Evolutionary conservation across 352 stramenopile species (phyloP).

Genomic region (Phytopythium chamaehyphon): DNA sequence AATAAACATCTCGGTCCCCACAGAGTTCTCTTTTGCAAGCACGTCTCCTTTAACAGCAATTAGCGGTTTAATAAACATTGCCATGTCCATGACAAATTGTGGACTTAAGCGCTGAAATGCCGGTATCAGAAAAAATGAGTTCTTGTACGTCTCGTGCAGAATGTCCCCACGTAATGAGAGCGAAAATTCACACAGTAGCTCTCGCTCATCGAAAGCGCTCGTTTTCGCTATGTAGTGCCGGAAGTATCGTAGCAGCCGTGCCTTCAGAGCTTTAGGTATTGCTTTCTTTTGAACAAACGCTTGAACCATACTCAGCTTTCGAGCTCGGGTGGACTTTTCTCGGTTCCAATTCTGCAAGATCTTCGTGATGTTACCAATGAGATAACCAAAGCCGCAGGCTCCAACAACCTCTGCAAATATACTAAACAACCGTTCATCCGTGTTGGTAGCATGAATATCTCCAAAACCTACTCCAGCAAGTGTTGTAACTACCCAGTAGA

Average conservation of each 20-base stretch:
- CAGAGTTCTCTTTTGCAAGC: constrained; percentile 50
- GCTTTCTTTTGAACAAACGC: constrained; percentile 61
- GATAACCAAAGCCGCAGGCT: constrained; percentile 68
- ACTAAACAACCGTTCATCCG: constrained; percentile 57
- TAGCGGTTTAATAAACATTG: constrained; percentile 81
- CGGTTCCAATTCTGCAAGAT: constrained; percentile 79
- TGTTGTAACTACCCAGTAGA: constrained; percentile 85
- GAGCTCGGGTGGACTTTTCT: constrained; percentile 42
- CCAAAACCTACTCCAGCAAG: constrained; percentile 81
- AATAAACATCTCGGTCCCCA: constrained; percentile 83
- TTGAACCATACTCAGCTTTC: constrained; percentile 62
- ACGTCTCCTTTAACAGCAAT: constrained; percentile 67
- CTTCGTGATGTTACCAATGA: constrained; percentile 84
- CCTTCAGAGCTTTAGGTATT: constrained; percentile 46
- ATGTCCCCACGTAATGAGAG: constrained; percentile 72
- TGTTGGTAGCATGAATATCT: constrained; percentile 74
- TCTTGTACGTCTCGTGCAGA: constrained; percentile 69
- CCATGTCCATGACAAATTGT: constrained; percentile 83
- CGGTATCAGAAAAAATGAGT: constrained; percentile 71
- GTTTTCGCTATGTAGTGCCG: constrained; percentile 78
- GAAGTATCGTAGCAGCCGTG: constrained; percentile 64
- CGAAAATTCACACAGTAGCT: constrained; percentile 72
- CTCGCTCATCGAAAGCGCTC: constrained; percentile 69
- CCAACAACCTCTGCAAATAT: constrained; percentile 75
- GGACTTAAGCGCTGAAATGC: constrained; percentile 64